These are phyloP conservation scores for Guyanaporus albipodus DNA, from an alignment of 768 basidiomycete species.

Conservation along the genomic window DNA sequence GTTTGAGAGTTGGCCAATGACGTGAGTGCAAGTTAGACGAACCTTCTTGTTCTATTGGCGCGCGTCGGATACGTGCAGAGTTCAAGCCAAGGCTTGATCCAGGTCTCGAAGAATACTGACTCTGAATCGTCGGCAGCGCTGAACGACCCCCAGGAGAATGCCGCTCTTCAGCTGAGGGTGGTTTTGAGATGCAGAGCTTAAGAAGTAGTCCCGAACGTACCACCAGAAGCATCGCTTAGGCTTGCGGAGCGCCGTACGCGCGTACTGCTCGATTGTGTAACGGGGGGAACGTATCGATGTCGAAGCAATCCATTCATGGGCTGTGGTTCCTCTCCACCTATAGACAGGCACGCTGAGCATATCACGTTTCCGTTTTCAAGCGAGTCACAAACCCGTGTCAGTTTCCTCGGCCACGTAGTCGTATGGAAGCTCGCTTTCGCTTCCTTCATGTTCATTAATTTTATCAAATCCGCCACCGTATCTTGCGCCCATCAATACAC, in stretches of 20 bases:
- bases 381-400: constrained; percentile 34
- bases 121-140: constrained; percentile 17
- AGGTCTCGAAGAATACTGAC: constrained; percentile 34
- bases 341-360: constrained; percentile 23
- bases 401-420: constrained; percentile 35
- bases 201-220: constrained; percentile 24
- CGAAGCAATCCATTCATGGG: constrained; percentile 22
- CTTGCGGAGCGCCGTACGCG: constrained; percentile 75
- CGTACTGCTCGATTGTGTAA: constrained; percentile 39
- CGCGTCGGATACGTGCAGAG: constrained; percentile 36
- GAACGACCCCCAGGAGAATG: constrained; percentile 20
- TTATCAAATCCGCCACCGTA: constrained; percentile 43
- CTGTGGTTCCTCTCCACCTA: constrained; percentile 32
- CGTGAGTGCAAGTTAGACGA: no score
- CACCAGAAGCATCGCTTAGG: constrained; percentile 55
- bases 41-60: constrained; percentile 46
- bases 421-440: constrained; percentile 38
- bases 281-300: constrained; percentile 26
- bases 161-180: constrained; percentile 26
- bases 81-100: constrained; percentile 43
- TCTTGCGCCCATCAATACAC: constrained; percentile 43
- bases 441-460: constrained; percentile 43
- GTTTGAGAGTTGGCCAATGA: constrained; percentile 9
- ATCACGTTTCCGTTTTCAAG: constrained; percentile 8
- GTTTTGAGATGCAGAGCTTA: constrained; percentile 24